Percentiles rank a stretch among this genome's conserved stretches.
phyloP scores from a whole-genome alignment of 2,329 filamentous ascomycete species.

The Aspergillaceae sp. region DNA sequence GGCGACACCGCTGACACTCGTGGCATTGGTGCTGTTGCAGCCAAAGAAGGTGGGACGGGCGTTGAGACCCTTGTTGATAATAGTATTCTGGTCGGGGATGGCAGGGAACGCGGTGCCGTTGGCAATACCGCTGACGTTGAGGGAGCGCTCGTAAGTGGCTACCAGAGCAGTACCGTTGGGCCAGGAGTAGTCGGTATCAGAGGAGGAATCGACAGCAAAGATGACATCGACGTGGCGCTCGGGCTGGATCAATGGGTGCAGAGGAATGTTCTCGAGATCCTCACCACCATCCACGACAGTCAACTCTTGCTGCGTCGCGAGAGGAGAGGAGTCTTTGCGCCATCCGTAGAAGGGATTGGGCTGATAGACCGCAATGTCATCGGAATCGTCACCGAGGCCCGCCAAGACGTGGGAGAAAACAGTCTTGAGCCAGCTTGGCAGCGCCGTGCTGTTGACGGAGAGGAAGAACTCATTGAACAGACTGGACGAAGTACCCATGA shows the following conservation, averaged over 20 bases:
- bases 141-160: slow-evolving; percentile 60
- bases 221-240: slow-evolving; percentile 63
- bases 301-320: slow-evolving; percentile 45
- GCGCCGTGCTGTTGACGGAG: slow-evolving; percentile 46
- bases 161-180: slow-evolving; percentile 66
- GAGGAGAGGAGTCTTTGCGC: slow-evolving; percentile 51
- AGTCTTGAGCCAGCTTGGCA: slow-evolving; percentile 43
- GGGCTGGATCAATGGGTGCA: slow-evolving; percentile 65
- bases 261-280: slow-evolving; percentile 66
- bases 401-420: slow-evolving; percentile 47
- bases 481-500: slow-evolving; percentile 76
- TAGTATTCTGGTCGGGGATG: slow-evolving; percentile 63
- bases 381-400: slow-evolving; percentile 47
- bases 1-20: slow-evolving; percentile 23
- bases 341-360: slow-evolving; percentile 67
- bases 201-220: slow-evolving; percentile 66
- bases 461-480: slow-evolving; percentile 75
- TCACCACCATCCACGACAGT: slow-evolving; percentile 68
- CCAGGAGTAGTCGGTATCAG: slow-evolving; percentile 59
- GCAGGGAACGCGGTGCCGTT: slow-evolving; percentile 62
- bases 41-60: slow-evolving; percentile 68
- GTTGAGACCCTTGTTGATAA: slow-evolving; percentile 67
- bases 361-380: slow-evolving; percentile 64
- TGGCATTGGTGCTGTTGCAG: slow-evolving; percentile 57
- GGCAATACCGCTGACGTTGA: slow-evolving; percentile 42